These are phyloP conservation scores for Beauveria rudraprayagi DNA, from an alignment of 2,329 filamentous ascomycete genomes.

Conservation along the genomic window DNA sequence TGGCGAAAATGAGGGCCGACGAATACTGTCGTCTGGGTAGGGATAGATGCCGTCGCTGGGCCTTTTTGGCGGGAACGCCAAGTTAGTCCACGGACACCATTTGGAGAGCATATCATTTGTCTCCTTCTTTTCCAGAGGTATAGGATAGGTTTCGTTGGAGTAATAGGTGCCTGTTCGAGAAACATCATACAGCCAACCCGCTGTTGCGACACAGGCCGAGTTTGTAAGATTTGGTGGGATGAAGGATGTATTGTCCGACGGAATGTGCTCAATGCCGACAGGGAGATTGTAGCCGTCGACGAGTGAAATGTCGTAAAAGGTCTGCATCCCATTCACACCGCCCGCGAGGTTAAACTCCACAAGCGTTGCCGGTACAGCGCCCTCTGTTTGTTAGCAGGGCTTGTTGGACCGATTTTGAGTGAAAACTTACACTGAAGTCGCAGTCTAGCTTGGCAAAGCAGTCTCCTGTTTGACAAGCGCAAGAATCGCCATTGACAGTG, in stretches of 20 bases:
- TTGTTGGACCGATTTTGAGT: background rate
- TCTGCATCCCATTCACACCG: slow-evolving; percentile 50
- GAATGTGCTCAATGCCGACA: slow-evolving; percentile 53
- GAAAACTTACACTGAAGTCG: slow-evolving; percentile 51
- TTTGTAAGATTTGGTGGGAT: slow-evolving; percentile 73
- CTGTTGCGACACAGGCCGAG: slow-evolving; percentile 65
- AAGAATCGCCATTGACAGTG: slow-evolving; percentile 60
- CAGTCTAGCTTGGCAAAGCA: slow-evolving; percentile 65
- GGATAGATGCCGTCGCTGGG: slow-evolving; percentile 71
- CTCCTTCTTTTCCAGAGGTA: slow-evolving; percentile 56
- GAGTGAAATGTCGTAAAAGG: slow-evolving; percentile 77
- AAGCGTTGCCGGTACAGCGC: slow-evolving; percentile 64
- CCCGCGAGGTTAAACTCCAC: slow-evolving; percentile 74
- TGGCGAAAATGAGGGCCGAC: slow-evolving; percentile 65
- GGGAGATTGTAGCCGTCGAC: slow-evolving; percentile 82
- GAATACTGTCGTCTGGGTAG: slow-evolving; percentile 68
- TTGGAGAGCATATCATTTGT: slow-evolving; percentile 48
- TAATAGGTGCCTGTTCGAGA: slow-evolving; percentile 49
- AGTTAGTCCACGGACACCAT: slow-evolving; percentile 79
- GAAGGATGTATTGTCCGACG: slow-evolving; percentile 52
- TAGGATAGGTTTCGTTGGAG: slow-evolving; percentile 56
- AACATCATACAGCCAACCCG: slow-evolving; percentile 49
- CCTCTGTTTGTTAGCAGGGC: slow-evolving; percentile 36
- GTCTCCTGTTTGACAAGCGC: slow-evolving; percentile 67
- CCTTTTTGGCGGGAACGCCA: slow-evolving; percentile 57